These are phyloP conservation scores for Pestalotiopsis sp. DNA, from an alignment of 2,329 filamentous ascomycete genomes.

Conservation along the genomic window DNA sequence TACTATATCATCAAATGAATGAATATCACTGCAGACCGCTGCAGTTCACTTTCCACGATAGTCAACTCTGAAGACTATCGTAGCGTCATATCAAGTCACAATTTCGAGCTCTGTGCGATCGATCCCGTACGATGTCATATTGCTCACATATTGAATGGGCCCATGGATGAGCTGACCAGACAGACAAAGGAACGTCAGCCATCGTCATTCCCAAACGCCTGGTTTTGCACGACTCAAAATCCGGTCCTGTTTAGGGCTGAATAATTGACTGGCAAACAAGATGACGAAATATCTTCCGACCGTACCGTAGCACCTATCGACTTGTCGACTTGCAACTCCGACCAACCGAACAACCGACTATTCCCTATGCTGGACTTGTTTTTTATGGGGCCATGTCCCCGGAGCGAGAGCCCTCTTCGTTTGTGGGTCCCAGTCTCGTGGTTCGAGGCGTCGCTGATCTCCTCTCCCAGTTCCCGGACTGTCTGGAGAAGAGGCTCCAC, in stretches of 20 bases:
- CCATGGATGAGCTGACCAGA: not conserved
- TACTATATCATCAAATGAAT: not conserved
- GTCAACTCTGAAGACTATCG: not conserved
- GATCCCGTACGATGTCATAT: not conserved
- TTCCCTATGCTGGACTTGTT: not conserved
- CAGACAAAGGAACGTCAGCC: not conserved
- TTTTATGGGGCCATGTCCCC: not conserved
- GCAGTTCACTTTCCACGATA: not conserved
- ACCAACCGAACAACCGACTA: not conserved
- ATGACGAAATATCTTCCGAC: not conserved
- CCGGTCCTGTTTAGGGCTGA: not conserved
- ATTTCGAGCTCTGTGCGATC: not conserved
- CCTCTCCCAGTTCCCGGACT: not conserved
- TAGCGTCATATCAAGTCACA: not conserved
- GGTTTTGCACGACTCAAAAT: not conserved
- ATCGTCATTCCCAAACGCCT: not conserved
- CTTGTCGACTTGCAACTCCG: not conserved
- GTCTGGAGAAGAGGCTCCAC: not conserved
- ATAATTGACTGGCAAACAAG: not conserved
- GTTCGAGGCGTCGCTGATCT: not conserved
- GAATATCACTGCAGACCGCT: not conserved
- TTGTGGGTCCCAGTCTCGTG: not conserved
- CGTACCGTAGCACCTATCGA: not conserved
- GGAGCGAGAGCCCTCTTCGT: not conserved
- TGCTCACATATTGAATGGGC: not conserved